These are phyloP conservation scores for Bretziella fagacearum DNA, from an alignment of 2,329 filamentous ascomycete genomes.

Conservation along the genomic window DNA sequence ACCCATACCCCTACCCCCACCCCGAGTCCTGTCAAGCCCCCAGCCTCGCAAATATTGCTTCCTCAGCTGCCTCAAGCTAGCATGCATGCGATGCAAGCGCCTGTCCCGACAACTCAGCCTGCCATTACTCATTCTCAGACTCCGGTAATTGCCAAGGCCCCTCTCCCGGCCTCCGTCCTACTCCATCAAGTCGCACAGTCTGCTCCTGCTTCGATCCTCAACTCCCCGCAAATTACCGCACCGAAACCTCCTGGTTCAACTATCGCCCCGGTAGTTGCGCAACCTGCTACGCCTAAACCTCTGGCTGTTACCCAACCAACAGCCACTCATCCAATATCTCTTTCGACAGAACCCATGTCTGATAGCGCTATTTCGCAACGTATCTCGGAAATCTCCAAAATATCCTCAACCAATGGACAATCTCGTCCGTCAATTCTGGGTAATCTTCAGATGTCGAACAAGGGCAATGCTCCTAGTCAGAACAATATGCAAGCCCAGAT, in stretches of 20 bases:
- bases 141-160: neutral
- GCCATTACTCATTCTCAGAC: neutral
- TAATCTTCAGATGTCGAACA: slow-evolving; percentile 9
- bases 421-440: slow-evolving; percentile 16
- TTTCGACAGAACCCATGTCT: slow-evolving; percentile 11
- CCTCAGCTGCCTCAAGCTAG: neutral
- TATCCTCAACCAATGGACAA: slow-evolving; percentile 16
- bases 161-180: neutral
- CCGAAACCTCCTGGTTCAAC: neutral
- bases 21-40: neutral
- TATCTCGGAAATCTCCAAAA: slow-evolving; percentile 14
- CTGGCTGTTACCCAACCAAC: neutral
- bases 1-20: neutral
- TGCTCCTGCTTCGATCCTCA: neutral
- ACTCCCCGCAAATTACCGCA: neutral
- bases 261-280: neutral
- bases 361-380: slow-evolving; percentile 12
- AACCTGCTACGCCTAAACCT: neutral
- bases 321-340: neutral
- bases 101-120: neutral
- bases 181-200: slow-evolving; percentile 4
- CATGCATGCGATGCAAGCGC: neutral
- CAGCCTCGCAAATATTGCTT: slow-evolving; percentile 1
- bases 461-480: slow-evolving; percentile 4
- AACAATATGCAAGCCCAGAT: slow-evolving; percentile 13